Conservation (phyloP, 2,329 filamentous ascomycete genomes). For the Colletotrichum liaoningense region DNA sequence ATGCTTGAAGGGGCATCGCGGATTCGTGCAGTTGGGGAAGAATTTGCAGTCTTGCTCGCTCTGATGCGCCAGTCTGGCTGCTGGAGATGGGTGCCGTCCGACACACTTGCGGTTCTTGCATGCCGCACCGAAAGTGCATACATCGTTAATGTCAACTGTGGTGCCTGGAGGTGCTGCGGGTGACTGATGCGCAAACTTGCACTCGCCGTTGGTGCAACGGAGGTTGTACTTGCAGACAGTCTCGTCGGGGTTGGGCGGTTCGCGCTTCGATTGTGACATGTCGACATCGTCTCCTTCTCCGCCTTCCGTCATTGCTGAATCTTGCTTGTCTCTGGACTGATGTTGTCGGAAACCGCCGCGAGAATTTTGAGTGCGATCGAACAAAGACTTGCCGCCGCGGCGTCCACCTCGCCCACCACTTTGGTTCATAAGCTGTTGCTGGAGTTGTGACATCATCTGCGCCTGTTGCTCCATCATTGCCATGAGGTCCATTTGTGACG, state of each 20-base stretch:
- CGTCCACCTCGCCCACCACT: slow-evolving; percentile 57
- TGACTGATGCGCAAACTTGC: slow-evolving; percentile 94
- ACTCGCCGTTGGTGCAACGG: slow-evolving; percentile 87
- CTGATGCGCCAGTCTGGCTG: slow-evolving; percentile 81
- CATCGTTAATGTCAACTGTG: slow-evolving; percentile 81
- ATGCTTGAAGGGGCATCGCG: slow-evolving; percentile 89
- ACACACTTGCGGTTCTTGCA: slow-evolving; percentile 98
- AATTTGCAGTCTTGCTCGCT: slow-evolving; percentile 89
- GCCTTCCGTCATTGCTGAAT: slow-evolving; percentile 43
- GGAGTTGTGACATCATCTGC: slow-evolving; percentile 83
- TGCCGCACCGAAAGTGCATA: slow-evolving; percentile 86
- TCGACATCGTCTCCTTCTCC: slow-evolving; percentile 72
- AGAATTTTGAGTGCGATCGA: slow-evolving; percentile 76
- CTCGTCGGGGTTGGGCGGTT: slow-evolving; percentile 68
- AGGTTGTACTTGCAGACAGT: slow-evolving; percentile 91
- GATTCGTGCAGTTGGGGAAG: slow-evolving; percentile 91
- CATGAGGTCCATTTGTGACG: slow-evolving; percentile 68
- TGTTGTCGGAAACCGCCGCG: slow-evolving; percentile 62
- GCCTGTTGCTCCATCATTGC: slow-evolving; percentile 91
- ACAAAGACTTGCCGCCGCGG: slow-evolving; percentile 71
- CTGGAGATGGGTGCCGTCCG: slow-evolving; percentile 91
- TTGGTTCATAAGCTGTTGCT: slow-evolving; percentile 68
- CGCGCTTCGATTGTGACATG: slow-evolving; percentile 65
- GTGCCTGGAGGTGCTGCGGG: slow-evolving; percentile 85
- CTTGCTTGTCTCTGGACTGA: slow-evolving; percentile 51